Conservation (phyloP, 352 stramenopile species). For the Elongisporangium prolatum region DNA sequence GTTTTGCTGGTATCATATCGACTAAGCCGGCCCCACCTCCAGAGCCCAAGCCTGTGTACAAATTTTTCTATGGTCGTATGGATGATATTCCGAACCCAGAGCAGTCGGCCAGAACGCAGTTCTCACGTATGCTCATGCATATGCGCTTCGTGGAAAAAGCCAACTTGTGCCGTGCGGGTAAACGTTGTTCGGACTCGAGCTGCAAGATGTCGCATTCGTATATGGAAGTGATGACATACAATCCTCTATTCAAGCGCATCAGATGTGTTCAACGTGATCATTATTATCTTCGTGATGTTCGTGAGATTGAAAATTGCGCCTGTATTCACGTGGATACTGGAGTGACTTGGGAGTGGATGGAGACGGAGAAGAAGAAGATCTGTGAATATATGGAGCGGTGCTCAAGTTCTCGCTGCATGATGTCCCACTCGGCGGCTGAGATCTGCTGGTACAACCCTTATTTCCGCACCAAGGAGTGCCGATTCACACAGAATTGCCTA, state of each 20-base stretch:
- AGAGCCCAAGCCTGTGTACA: constrained; percentile 10
- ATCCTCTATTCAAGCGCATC: constrained; percentile 45
- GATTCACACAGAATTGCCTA: constrained; percentile 6
- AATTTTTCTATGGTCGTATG: constrained; percentile 27
- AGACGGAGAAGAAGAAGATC: constrained; percentile 21
- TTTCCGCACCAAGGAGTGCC: constrained; percentile 38
- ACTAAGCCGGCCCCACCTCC: too few species aligned
- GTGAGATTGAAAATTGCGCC: constrained; percentile 36
- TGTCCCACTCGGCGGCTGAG: constrained; percentile 40
- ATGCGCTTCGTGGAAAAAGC: constrained; percentile 38
- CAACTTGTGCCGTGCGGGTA: constrained; percentile 25
- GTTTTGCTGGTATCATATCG: too few species aligned
- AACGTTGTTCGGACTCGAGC: constrained; percentile 13
- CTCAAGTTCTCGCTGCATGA: constrained; percentile 28
- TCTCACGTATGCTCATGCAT: constrained; percentile 48
- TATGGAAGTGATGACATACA: constrained; percentile 48
- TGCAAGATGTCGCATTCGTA: constrained; percentile 40
- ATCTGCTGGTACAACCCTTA: constrained; percentile 50
- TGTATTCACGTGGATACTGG: constrained; percentile 43
- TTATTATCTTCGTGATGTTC: constrained; percentile 33
- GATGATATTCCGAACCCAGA: constrained; percentile 14
- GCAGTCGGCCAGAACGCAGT: constrained; percentile 27
- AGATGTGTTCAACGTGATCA: constrained; percentile 34
- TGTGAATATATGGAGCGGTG: constrained; percentile 26
- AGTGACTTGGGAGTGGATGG: constrained; percentile 34